Evolutionary conservation across 108 stramenopile genomes (phyloP).

Genomic region (Cyclotella sp.): DNA sequence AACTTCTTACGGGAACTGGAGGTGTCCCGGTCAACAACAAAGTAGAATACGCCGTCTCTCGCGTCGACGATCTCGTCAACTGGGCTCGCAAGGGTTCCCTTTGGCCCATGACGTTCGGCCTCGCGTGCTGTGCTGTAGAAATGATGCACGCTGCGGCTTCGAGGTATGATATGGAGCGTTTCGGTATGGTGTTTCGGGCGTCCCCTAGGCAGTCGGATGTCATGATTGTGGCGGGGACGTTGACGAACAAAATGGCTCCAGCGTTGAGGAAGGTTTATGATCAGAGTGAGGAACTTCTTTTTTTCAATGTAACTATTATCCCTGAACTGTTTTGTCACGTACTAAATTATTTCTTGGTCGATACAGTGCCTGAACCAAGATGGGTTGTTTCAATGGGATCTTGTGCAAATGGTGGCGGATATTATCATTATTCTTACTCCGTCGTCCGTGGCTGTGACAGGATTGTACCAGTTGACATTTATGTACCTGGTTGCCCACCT

Average conservation of each 20-base stretch:
- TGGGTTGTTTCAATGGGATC: constrained; percentile 99
- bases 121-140: constrained; percentile 99
- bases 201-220: constrained; percentile 96
- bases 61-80: constrained; percentile 98
- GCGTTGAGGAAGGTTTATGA: constrained; percentile 99
- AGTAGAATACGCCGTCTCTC: constrained; percentile 98
- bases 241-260: constrained; percentile 99
- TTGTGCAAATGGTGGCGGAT: constrained; percentile 99
- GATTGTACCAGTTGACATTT: constrained; percentile 99
- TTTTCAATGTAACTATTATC: neutral
- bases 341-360: neutral
- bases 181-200: constrained; percentile 98
- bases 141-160: constrained; percentile 99
- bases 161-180: constrained; percentile 99
- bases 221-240: constrained; percentile 99
- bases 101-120: constrained; percentile 99
- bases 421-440: constrained; percentile 99
- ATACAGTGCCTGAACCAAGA: constrained; percentile 94
- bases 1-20: constrained; percentile 65
- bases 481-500: constrained; percentile 99
- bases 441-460: constrained; percentile 98
- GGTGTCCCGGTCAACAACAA: constrained; percentile 84
- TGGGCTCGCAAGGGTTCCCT: constrained; percentile 99
- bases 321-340: constrained; percentile 10
- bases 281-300: constrained; percentile 56